These are phyloP conservation scores for Pouteria glomerata DNA, from an alignment of 148 eudicot genomes.

Conservation along the genomic window DNA sequence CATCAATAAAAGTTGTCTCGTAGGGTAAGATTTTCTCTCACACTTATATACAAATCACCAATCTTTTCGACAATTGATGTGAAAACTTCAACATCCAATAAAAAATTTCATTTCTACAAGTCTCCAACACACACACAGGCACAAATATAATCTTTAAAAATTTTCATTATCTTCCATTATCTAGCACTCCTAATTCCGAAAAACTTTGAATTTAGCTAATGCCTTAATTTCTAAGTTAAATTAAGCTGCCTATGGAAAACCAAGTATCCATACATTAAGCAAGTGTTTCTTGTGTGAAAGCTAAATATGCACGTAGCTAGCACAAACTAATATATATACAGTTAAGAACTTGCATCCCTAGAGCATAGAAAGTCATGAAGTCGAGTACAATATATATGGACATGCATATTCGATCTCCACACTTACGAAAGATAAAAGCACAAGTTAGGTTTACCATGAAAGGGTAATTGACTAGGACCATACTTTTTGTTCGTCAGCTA, in stretches of 20 bases:
- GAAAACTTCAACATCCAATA: too few relatives aligned
- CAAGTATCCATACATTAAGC: too few relatives aligned
- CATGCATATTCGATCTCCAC: background rate
- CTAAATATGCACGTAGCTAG: too few relatives aligned
- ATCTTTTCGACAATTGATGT: too few relatives aligned
- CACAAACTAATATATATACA: too few relatives aligned
- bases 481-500: background rate
- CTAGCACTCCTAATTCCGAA: background rate
- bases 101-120: background rate
- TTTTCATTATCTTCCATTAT: background rate
- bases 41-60: too few relatives aligned
- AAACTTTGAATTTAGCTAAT: background rate
- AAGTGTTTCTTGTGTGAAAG: too few relatives aligned
- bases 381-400: background rate
- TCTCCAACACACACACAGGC: background rate
- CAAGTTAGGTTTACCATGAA: constrained; percentile 3
- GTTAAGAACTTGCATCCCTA: background rate
- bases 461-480: background rate
- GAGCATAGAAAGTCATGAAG: constrained; percentile 10
- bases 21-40: too few relatives aligned
- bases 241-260: background rate
- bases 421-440: background rate
- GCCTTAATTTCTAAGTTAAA: background rate
- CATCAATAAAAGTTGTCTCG: too few relatives aligned
- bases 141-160: background rate